phyloP scores from a whole-genome alignment of 345 rosid genomes.

The Hibiscus trionum region DNA sequence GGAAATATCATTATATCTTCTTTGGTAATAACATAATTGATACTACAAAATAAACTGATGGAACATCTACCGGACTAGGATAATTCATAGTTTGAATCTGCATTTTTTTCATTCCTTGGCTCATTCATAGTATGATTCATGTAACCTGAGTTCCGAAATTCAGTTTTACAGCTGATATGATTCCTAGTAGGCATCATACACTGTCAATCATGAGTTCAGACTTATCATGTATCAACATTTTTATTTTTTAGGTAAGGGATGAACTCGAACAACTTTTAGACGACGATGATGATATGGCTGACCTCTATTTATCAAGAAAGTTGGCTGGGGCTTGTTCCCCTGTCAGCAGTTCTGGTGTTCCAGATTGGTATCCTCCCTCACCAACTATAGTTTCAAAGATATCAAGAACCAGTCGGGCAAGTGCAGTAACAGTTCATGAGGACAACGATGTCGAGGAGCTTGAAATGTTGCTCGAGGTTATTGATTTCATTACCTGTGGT shows the following conservation, averaged over 20 bases:
- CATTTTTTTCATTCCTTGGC: not conserved
- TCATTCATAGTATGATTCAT: not conserved
- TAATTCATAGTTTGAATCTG: not conserved
- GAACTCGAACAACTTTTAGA: constrained; percentile 47
- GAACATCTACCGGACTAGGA: not conserved
- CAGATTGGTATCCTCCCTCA: constrained; percentile 29
- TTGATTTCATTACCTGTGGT: not conserved
- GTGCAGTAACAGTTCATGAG: constrained; percentile 30
- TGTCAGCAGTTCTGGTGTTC: constrained; percentile 27
- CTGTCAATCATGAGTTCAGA: not conserved
- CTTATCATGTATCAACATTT: not conserved
- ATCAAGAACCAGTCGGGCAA: constrained; percentile 36
- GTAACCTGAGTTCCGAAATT: not conserved
- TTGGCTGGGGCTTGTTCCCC: constrained; percentile 31
- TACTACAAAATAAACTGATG: not conserved
- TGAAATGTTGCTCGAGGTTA: constrained; percentile 55
- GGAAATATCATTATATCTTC: not conserved
- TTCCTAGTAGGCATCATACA: not conserved
- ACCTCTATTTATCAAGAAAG: constrained; percentile 48
- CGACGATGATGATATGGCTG: constrained; percentile 50
- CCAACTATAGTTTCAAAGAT: constrained; percentile 38
- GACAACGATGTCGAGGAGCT: constrained; percentile 55
- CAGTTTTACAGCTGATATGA: not conserved
- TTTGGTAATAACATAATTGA: not conserved
- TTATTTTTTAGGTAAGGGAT: constrained; percentile 33